Percentiles rank a stretch among this genome's conserved stretches.
Conservation (phyloP, 2,329 filamentous ascomycete genomes). For the Claviceps humidiphila region DNA sequence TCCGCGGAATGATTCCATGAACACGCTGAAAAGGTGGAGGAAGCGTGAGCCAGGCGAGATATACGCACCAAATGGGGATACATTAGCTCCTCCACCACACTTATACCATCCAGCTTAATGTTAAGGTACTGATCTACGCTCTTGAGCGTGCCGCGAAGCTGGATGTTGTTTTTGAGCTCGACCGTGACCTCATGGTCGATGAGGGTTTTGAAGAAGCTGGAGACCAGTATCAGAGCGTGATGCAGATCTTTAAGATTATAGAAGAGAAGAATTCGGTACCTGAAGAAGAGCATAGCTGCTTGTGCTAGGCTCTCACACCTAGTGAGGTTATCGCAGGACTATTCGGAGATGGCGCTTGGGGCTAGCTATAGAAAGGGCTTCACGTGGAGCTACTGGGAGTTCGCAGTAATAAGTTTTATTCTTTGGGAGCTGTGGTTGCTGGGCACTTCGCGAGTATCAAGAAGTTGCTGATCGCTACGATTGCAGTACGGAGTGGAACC, state of each 20-base stretch:
- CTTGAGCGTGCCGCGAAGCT: slow-evolving; percentile 89
- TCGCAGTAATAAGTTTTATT: too few relatives aligned
- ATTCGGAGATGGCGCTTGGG: too few relatives aligned
- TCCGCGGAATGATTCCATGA: too few relatives aligned
- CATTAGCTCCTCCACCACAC: slow-evolving; percentile 82
- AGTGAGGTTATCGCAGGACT: too few relatives aligned
- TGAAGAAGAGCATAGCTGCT: slow-evolving; percentile 31
- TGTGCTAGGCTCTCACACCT: neutral
- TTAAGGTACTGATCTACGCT: slow-evolving; percentile 98
- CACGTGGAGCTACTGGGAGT: too few relatives aligned
- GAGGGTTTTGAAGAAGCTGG: slow-evolving; percentile 95
- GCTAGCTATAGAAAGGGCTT: too few relatives aligned
- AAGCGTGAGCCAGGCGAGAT: neutral
- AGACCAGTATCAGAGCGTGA: too few relatives aligned
- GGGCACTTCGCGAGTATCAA: too few relatives aligned
- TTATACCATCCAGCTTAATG: slow-evolving; percentile 94
- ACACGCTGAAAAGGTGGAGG: too few relatives aligned
- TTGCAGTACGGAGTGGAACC: too few relatives aligned
- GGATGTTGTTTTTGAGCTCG: slow-evolving; percentile 98
- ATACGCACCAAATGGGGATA: slow-evolving; percentile 73
- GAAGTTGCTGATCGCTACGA: too few relatives aligned
- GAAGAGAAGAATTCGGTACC: slow-evolving; percentile 13
- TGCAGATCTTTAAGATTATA: neutral
- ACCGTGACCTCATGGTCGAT: slow-evolving; percentile 96
- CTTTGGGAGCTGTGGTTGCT: too few relatives aligned